phyloP scores from a whole-genome alignment of 805 yeast species.

The Hanseniaspora lachancei region DNA sequence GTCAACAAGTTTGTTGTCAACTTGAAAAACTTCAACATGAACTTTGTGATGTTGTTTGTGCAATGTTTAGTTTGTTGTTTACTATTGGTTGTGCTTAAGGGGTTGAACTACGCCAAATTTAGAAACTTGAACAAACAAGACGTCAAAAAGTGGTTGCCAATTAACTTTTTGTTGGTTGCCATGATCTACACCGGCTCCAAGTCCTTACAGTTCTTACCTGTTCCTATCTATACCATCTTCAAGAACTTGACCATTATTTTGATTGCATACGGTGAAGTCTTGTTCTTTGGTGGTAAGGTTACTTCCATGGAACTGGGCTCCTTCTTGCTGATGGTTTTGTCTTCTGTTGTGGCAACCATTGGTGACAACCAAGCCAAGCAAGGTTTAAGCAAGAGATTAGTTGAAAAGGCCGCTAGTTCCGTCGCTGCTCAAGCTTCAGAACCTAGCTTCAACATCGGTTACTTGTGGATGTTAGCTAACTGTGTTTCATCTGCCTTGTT shows the following conservation, averaged over 20 bases:
- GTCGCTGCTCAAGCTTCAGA: slow-evolving; percentile 19
- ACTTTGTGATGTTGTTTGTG: slow-evolving; percentile 76
- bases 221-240: slow-evolving; percentile 95
- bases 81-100: slow-evolving; percentile 60
- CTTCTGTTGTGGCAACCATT: slow-evolving; percentile 90
- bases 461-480: slow-evolving; percentile 93
- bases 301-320: slow-evolving; percentile 82
- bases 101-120: slow-evolving; percentile 65
- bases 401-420: slow-evolving; percentile 23
- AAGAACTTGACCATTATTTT: slow-evolving; percentile 92
- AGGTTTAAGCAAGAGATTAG: slow-evolving; percentile 17
- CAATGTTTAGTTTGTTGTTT: slow-evolving; percentile 75
- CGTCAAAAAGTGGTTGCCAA: slow-evolving; percentile 93
- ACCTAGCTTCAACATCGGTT: slow-evolving; percentile 46
- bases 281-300: slow-evolving; percentile 92
- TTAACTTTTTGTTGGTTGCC: slow-evolving; percentile 71
- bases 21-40: slow-evolving; percentile 60
- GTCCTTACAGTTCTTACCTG: slow-evolving; percentile 79
- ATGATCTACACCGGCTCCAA: slow-evolving; percentile 96
- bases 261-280: slow-evolving; percentile 95
- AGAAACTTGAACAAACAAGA: slow-evolving; percentile 76
- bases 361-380: slow-evolving; percentile 46
- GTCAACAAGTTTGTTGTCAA: slow-evolving; percentile 88
- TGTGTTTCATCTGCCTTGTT: slow-evolving; percentile 89
- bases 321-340: slow-evolving; percentile 80